Percentiles rank a stretch among this genome's conserved stretches.
phyloP scores from a whole-genome alignment of 257 asterid species.

The Jacaranda mimosifolia region DNA sequence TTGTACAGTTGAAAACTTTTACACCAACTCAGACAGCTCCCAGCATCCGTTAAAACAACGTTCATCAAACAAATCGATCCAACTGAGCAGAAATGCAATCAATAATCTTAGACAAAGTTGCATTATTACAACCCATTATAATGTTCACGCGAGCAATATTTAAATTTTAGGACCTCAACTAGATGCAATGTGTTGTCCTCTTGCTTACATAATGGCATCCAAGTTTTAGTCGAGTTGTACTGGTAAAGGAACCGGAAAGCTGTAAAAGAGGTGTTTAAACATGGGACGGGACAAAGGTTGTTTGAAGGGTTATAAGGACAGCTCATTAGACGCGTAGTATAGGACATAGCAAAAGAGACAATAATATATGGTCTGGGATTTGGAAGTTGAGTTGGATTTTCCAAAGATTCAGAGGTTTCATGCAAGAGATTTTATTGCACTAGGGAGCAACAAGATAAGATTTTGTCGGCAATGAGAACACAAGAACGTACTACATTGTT shows the following conservation, averaged over 20 bases:
- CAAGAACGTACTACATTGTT: neutral
- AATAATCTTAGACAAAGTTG: neutral
- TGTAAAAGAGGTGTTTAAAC: neutral
- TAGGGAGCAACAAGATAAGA: neutral
- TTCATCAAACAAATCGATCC: slow-evolving; percentile 12
- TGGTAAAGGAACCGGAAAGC: neutral
- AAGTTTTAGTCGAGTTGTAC: too few relatives aligned
- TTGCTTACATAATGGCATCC: too few relatives aligned
- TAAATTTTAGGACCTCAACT: too few relatives aligned
- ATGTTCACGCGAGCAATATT: too few relatives aligned
- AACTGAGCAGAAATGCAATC: neutral
- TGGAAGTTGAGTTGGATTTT: neutral
- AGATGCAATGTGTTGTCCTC: too few relatives aligned
- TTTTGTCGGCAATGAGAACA: neutral
- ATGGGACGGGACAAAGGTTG: neutral
- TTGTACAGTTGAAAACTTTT: neutral
- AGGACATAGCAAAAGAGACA: too few relatives aligned
- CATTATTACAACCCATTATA: neutral
- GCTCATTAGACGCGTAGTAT: neutral
- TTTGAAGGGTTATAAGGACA: neutral
- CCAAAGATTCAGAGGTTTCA: neutral
- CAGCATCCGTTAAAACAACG: neutral
- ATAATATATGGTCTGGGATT: too few relatives aligned
- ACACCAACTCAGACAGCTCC: slow-evolving; percentile 15
- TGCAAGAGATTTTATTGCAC: neutral